Base-by-base conservation (phyloP, 495 filamentous ascomycete genomes). In the Penicillium subrubescens region DNA sequence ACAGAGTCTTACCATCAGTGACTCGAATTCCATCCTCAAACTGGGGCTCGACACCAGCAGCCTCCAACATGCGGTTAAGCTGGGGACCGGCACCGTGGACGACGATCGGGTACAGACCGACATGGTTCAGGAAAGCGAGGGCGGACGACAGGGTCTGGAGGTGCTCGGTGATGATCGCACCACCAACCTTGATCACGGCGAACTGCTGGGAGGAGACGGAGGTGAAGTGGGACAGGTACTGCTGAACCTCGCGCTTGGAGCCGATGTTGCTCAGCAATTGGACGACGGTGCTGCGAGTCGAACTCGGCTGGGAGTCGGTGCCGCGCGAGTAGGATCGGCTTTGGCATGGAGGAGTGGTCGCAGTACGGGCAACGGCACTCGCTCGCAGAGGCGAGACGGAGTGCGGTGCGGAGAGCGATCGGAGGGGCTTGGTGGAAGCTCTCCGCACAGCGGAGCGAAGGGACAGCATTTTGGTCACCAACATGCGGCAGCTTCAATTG, bases 121-220 rank as follows among this genome's bases (percentile, higher is more conserved):
- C 92, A 83, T 95, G 90, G 82, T 97, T 94, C 33, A 99, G 87
- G 81, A 97, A 96, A 19, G 92, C 91, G 61, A 99, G 84, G 10
- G 91, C 91, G 39, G 89, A 91, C 67, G 92, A 95, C 57, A 99
- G 85, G 50, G 90, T 91, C 74, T 96, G 90, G 57, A 96, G 84
- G 80, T 97, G 92, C 76, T 98, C 94, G 63, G 94, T 97, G 69
- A 99, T 89, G 70, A 98, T 98, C 57, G 96, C 95, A 57, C 95
- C 95, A 25, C 95, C 95, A 57, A 99, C 96, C 83, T 99, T 99
- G 77, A 99, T 97, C 57, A 99, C 95, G 68, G 95, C 95, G 77
- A 99, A 99, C 72, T 97, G 93, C 83, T 97, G 94, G 5, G 92
- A 96, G 25, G 94, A 96, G 53, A 97, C 95, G 37, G 94, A 97